Conservation (phyloP, 345 rosid species). For the Fremontodendron californicum region DNA sequence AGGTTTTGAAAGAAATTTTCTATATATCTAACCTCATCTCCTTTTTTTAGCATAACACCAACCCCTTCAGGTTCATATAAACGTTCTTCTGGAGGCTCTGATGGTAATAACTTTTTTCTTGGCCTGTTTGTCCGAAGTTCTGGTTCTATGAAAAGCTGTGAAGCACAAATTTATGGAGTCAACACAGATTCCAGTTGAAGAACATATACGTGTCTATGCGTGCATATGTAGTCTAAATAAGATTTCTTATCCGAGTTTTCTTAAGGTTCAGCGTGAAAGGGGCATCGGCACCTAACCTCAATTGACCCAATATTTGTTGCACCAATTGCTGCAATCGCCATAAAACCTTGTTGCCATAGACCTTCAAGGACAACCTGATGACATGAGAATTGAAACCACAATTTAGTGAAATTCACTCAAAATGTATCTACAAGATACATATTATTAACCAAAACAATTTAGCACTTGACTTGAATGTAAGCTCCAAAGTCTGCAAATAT, state of each 20-base stretch:
- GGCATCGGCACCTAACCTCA: conserved; percentile 45
- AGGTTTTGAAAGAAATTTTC: neutral
- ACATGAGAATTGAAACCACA: conserved; percentile 4
- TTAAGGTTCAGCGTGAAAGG: neutral
- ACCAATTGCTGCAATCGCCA: conserved; percentile 94
- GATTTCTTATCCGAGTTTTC: neutral
- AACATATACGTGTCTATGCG: neutral
- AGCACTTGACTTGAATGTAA: neutral
- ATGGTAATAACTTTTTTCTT: conserved; percentile 49
- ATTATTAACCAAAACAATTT: neutral
- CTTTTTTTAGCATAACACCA: conserved; percentile 67
- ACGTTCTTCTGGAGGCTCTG: conserved; percentile 67
- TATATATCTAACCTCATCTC: conserved; percentile 64
- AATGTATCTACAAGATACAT: neutral
- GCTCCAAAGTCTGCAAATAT: neutral
- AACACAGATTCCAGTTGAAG: neutral
- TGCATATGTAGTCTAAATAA: neutral
- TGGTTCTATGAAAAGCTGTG: conserved; percentile 84
- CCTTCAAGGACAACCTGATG: conserved; percentile 93
- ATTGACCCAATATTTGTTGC: conserved; percentile 96
- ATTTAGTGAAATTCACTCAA: neutral
- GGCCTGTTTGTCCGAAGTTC: conserved; percentile 79
- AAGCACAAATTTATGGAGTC: conserved; percentile 12
- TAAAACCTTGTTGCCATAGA: conserved; percentile 75
- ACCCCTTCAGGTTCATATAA: conserved; percentile 70